Percentiles rank a stretch among this genome's conserved stretches.
Evolutionary conservation across 129 eudicot genomes (phyloP).

Genomic region (Dittrichia graveolens): DNA sequence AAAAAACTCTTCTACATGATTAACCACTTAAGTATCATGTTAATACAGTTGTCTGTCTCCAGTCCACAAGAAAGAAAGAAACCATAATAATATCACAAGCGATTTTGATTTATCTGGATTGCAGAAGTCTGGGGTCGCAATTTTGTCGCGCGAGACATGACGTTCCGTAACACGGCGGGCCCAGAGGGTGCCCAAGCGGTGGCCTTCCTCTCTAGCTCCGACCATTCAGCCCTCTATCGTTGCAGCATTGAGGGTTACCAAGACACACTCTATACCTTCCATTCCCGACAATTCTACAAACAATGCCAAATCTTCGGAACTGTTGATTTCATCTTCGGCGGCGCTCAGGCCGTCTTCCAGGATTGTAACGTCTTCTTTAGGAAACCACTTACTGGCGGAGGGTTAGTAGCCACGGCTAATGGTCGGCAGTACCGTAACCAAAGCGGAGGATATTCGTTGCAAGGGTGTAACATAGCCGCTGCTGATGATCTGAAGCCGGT

Average conservation of each 20-base stretch:
- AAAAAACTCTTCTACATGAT: too few relatives aligned
- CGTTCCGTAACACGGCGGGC: constrained; percentile 39
- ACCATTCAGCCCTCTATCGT: constrained; percentile 29
- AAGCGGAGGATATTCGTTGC: constrained; percentile 26
- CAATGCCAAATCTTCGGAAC: constrained; percentile 37
- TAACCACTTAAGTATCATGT: too few relatives aligned
- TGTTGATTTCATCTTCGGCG: constrained; percentile 40
- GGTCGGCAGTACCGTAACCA: constrained; percentile 25
- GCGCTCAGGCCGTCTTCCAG: constrained; percentile 33
- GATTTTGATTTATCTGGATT: too few relatives aligned
- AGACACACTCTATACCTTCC: constrained; percentile 33
- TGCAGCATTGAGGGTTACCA: constrained; percentile 42
- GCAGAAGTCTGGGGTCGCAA: constrained; percentile 35
- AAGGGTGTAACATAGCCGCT: constrained; percentile 28
- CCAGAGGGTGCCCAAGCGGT: constrained; percentile 32
- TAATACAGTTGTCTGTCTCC: too few relatives aligned
- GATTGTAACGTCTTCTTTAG: constrained; percentile 34
- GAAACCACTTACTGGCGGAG: constrained; percentile 26
- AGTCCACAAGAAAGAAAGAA: too few relatives aligned
- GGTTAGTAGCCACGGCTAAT: constrained; percentile 31
- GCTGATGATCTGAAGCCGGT: constrained; percentile 34
- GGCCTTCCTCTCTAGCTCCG: constrained; percentile 34
- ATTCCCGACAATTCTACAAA: constrained; percentile 36
- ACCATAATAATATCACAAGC: too few relatives aligned
- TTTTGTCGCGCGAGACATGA: constrained; percentile 34